A percentile compares a stretch with the other conserved stretches of the same genome.
phyloP scores from a whole-genome alignment of 2,329 filamentous ascomycete species.

The Phoma sp. region DNA sequence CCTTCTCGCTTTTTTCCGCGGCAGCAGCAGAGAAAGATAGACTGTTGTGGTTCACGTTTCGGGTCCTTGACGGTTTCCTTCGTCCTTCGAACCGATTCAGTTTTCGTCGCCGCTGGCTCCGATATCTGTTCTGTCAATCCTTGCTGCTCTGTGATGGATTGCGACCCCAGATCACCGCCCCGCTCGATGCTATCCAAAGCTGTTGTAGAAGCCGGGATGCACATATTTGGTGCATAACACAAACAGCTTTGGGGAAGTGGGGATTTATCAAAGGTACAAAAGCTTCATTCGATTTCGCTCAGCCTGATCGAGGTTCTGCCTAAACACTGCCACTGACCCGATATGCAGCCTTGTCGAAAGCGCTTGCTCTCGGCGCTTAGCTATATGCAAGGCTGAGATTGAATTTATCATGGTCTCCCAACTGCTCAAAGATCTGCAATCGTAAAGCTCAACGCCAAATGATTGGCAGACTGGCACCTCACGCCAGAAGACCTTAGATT shows the following conservation, averaged over 20 bases:
- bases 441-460: no score
- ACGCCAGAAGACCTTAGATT: no score
- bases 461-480: no score
- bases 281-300: background rate
- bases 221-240: background rate
- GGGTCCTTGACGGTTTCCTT: no score
- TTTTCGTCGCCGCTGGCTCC: background rate
- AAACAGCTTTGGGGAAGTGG: background rate
- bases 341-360: background rate
- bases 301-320: background rate
- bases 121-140: background rate
- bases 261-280: background rate
- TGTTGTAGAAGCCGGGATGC: background rate
- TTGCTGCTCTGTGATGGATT: background rate
- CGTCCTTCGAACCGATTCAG: no score
- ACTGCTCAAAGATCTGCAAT: no score
- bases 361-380: background rate
- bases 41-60: no score
- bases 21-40: no score
- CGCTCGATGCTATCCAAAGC: background rate
- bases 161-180: background rate
- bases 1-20: no score
- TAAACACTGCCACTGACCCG: slow-evolving; percentile 1
- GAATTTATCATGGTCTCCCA: no score
- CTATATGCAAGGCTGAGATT: background rate